A percentile compares a stretch with the other conserved stretches of the same genome.
Evolutionary conservation across 306 rosid genomes (phyloP).

Genomic region (Hylodesmum podocarpum): DNA sequence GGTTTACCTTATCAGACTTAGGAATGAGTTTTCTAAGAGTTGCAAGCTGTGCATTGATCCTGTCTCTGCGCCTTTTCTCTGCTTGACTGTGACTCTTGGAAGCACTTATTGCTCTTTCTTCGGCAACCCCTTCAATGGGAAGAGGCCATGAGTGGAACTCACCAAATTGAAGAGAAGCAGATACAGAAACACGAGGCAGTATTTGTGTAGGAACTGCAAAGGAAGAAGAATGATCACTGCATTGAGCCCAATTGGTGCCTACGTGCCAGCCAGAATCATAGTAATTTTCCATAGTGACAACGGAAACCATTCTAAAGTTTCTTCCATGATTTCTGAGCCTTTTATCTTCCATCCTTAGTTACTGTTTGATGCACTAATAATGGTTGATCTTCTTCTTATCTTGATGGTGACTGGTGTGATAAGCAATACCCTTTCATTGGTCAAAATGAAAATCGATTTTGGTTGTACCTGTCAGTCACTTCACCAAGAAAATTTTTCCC

Average conservation of each 20-base stretch:
- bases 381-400: conserved; percentile 57
- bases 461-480: conserved; percentile 60
- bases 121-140: conserved; percentile 38
- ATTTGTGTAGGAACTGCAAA: conserved; percentile 42
- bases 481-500: conserved; percentile 31
- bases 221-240: conserved; percentile 48
- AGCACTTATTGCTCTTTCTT: conserved; percentile 64
- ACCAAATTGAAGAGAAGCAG: conserved; percentile 47
- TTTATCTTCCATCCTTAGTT: conserved; percentile 40
- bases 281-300: conserved; percentile 59
- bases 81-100: conserved; percentile 97
- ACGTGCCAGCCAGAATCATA: conserved; percentile 43
- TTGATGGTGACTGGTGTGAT: conserved; percentile 67
- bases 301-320: conserved; percentile 35
- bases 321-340: conserved; percentile 32
- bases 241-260: conserved; percentile 25
- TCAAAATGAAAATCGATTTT: conserved; percentile 61
- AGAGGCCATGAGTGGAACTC: conserved; percentile 55
- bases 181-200: conserved; percentile 45
- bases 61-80: conserved; percentile 89
- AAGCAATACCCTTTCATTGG: conserved; percentile 49
- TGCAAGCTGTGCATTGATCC: conserved; percentile 93
- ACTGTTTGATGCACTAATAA: conserved; percentile 58
- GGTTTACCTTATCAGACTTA: conserved; percentile 80
- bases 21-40: conserved; percentile 91